Base-by-base conservation (phyloP, 139 green algal genomes). In the Chlorella sorokiniana region DNA sequence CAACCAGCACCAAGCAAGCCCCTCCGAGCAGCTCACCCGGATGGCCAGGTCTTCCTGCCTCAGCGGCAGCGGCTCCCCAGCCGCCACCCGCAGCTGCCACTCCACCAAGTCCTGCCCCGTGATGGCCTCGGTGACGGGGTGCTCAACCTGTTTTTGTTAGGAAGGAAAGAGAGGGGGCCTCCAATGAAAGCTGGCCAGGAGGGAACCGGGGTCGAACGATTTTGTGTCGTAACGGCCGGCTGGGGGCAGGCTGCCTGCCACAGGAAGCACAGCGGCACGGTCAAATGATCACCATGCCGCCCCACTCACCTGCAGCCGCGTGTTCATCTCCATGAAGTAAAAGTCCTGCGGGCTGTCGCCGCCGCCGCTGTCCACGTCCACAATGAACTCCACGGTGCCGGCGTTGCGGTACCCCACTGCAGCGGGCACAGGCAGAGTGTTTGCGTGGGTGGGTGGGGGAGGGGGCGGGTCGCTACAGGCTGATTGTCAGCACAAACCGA, bases 331-430 rank as follows among this genome's bases (percentile, higher is more conserved):
- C 56, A 65, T 65, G 23, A 65, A 65, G 56, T 33, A 65, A n/a
- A 33, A 65, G 23, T 65, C 75, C 68, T 75, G 68, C 40, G 40
- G 68, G 22, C 6, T 22, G 14, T 61, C 6, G 23, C 68, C 93
- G 97, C 85, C 86, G n/a, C 84, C 81, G 8, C 64, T 85, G 74
- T 83, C 76, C 33, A 63, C 61, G 82, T 99, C 96, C 69, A 98
- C 72, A 27, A 99, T 96, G 89, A 99, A 99, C 88, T 99, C 96
- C 64, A 99, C 96, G 2, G 96, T 99, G 64, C 96, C 96, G 23
- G 90, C 93, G 61, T 89, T 92, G 23, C 85, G 67, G 81, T 98
- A 98, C 4, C 92, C 93, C 33, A 98, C 94, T n/a, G 81, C 69
- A 56, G 25, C 6, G 20, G 74, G 33, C 4, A 38, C 1, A 29